Percentiles rank a stretch among this genome's conserved stretches.
phyloP scores from a whole-genome alignment of 2,329 filamentous ascomycete genomes.

The Tolypocladium album region DNA sequence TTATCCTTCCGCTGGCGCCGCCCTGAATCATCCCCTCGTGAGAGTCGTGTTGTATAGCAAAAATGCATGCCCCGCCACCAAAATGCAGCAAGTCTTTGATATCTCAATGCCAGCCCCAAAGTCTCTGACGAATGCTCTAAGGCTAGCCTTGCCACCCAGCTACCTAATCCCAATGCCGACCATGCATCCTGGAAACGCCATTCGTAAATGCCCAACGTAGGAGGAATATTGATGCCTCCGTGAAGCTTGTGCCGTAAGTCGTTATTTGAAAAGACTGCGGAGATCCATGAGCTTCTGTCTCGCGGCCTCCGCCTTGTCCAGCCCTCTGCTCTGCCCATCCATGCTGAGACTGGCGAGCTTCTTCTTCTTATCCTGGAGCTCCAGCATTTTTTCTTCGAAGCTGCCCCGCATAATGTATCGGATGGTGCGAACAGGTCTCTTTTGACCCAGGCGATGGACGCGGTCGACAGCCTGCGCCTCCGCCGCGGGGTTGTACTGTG shows the following conservation, averaged over 20 bases:
- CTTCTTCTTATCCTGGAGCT: slow-evolving; percentile 86
- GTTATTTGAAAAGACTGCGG: slow-evolving; percentile 45
- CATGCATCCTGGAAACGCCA: background rate
- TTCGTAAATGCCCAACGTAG: background rate
- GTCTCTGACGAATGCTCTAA: background rate
- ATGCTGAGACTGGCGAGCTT: slow-evolving; percentile 80
- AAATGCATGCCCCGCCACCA: background rate
- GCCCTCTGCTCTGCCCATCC: slow-evolving; percentile 47
- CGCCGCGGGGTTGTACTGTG: slow-evolving; percentile 91
- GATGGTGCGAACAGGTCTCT: slow-evolving; percentile 73
- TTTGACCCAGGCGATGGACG: slow-evolving; percentile 85
- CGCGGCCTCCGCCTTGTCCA: slow-evolving; percentile 43
- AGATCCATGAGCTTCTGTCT: slow-evolving; percentile 52
- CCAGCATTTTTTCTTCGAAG: slow-evolving; percentile 89
- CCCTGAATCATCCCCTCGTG: background rate
- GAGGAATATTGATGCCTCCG: background rate
- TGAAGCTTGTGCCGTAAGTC: background rate
- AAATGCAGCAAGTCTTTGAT: background rate
- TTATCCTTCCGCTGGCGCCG: background rate
- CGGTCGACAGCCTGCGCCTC: slow-evolving; percentile 93
- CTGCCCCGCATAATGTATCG: slow-evolving; percentile 84
- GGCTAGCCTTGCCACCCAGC: background rate
- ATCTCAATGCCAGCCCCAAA: background rate
- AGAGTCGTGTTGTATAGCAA: background rate
- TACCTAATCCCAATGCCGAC: background rate